phyloP scores from a whole-genome alignment of 2,329 filamentous ascomycete genomes.

The Mariannaea elegans region DNA sequence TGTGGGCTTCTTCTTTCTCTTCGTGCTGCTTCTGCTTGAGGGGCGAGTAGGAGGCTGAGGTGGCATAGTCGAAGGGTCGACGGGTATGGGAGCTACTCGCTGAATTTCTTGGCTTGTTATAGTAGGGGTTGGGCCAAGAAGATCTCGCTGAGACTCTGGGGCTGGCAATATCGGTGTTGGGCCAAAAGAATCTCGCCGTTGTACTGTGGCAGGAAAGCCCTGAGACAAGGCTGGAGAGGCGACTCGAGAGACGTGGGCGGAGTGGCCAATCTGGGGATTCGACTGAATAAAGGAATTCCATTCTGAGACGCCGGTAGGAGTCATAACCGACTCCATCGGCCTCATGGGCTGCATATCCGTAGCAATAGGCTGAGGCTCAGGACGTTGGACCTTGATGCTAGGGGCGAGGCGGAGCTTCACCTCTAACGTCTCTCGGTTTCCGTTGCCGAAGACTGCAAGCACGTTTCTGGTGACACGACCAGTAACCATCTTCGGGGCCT shows the following conservation, averaged over 20 bases:
- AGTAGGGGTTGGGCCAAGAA: constrained; percentile 36
- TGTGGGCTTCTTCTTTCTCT: constrained; percentile 56
- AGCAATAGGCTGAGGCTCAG: constrained; percentile 32
- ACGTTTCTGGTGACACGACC: constrained; percentile 90
- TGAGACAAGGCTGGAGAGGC: constrained; percentile 51
- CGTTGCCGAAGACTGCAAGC: constrained; percentile 83
- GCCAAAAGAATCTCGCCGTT: constrained; percentile 42
- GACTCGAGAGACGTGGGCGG: constrained; percentile 45
- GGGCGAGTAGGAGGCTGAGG: constrained; percentile 59
- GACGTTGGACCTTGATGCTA: constrained; percentile 66
- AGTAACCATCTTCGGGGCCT: constrained; percentile 79
- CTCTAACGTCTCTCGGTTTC: constrained; percentile 87
- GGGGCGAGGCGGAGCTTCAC: constrained; percentile 89
- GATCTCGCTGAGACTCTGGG: constrained; percentile 36
- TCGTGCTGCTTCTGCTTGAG: constrained; percentile 65
- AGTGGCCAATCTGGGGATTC: constrained; percentile 64
- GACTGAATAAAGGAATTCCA: constrained; percentile 82
- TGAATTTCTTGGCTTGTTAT: constrained; percentile 43
- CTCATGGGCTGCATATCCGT: constrained; percentile 37
- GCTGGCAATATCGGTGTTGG: constrained; percentile 32
- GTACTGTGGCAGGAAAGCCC: constrained; percentile 31
- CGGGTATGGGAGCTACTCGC: constrained; percentile 47
- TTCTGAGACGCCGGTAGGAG: constrained; percentile 71
- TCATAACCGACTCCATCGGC: constrained; percentile 49
- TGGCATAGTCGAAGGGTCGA: constrained; percentile 37